phyloP scores from a whole-genome alignment of 2,329 filamentous ascomycete species.

The Boeremia lycopersici region DNA sequence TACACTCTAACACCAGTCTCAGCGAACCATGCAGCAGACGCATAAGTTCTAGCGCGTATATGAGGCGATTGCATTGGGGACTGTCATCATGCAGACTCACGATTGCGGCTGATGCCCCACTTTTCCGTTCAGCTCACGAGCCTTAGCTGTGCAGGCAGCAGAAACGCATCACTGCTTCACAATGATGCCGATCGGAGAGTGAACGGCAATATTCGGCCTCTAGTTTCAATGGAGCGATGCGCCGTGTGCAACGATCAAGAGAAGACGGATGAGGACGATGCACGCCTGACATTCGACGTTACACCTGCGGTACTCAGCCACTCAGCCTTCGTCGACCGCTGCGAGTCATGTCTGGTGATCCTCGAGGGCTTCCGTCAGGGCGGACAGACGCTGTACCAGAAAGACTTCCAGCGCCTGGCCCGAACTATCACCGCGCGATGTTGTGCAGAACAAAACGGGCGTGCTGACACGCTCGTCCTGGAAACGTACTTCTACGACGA shows the following conservation, averaged over 20 bases:
- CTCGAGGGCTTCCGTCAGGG: slow-evolving; percentile 24
- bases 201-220: not conserved
- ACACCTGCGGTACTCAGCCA: slow-evolving; percentile 14
- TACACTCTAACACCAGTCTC: not conserved
- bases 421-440: slow-evolving; percentile 17
- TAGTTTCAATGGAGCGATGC: slow-evolving; percentile 1
- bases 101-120: not conserved
- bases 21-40: not conserved
- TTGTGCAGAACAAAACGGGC: not conserved
- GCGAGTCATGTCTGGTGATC: slow-evolving; percentile 20
- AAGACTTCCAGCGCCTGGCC: slow-evolving; percentile 12
- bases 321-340: slow-evolving; percentile 12
- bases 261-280: slow-evolving; percentile 12
- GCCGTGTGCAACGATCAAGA: slow-evolving; percentile 16
- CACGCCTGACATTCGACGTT: slow-evolving; percentile 20
- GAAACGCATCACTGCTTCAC: not conserved
- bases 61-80: not conserved
- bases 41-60: not conserved
- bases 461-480: slow-evolving; percentile 13
- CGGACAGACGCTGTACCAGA: slow-evolving; percentile 7
- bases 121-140: not conserved
- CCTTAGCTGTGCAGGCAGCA: not conserved
- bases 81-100: not conserved
- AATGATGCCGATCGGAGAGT: not conserved
- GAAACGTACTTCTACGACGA: slow-evolving; percentile 25